Evolutionary conservation across 768 basidiomycete species (phyloP).

Genomic region (Rhizopogon rudus): DNA sequence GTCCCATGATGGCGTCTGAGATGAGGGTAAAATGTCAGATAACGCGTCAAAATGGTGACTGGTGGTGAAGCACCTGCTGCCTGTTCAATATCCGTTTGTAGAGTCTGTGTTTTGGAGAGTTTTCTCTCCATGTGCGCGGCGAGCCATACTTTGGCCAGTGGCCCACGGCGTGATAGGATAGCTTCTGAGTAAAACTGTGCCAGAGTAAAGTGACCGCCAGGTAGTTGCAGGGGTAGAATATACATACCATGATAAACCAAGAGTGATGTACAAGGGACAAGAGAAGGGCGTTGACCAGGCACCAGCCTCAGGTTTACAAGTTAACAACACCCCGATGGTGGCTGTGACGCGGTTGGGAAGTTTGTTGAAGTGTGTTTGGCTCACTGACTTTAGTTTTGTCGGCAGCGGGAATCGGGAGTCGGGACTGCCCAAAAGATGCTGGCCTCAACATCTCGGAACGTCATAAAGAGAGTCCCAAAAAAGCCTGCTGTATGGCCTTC

Average conservation of each 20-base stretch:
- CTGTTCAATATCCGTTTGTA: constrained; percentile 93
- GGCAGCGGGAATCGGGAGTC: background rate
- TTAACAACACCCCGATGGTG: constrained; percentile 9
- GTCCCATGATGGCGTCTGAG: constrained; percentile 86
- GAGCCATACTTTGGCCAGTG: constrained; percentile 96
- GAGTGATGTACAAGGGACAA: constrained; percentile 16
- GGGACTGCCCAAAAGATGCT: constrained; percentile 13
- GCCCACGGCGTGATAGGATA: constrained; percentile 89
- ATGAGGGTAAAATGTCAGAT: background rate
- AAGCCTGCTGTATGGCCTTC: background rate
- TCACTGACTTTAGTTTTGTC: constrained; percentile 1
- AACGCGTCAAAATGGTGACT: background rate
- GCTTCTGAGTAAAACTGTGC: constrained; percentile 87
- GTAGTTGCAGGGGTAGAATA: background rate
- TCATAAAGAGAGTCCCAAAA: constrained; percentile 9
- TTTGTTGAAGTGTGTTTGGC: constrained; percentile 8
- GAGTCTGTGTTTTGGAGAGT: constrained; percentile 90
- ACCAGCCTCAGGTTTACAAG: no score
- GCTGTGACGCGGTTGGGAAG: constrained; percentile 14
- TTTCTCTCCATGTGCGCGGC: constrained; percentile 99
- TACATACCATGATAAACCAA: constrained; percentile 22
- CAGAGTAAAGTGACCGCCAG: background rate
- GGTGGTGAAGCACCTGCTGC: constrained; percentile 65
- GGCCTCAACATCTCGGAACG: constrained; percentile 15
- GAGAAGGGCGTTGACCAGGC: background rate